These are phyloP conservation scores for Microsporum canis DNA, from an alignment of 2,329 filamentous ascomycete species.

Conservation along the genomic window DNA sequence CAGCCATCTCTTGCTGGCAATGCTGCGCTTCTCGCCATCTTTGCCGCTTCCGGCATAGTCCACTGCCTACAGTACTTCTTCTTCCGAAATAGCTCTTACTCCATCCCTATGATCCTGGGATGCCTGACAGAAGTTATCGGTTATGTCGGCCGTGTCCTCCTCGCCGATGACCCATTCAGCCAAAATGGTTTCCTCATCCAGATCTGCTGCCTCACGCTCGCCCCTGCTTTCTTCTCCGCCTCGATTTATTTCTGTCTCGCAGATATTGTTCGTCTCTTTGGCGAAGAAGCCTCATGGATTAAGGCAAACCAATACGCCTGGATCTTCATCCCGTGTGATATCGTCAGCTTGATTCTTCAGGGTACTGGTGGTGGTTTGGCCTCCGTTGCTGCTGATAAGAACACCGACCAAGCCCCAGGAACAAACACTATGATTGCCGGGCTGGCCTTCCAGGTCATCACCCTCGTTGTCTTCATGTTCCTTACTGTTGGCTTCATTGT, in stretches of 20 bases:
- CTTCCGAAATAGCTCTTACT: constrained; percentile 33
- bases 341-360: constrained; percentile 34
- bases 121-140: constrained; percentile 50
- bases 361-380: constrained; percentile 32
- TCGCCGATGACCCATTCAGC: constrained; percentile 48
- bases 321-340: constrained; percentile 34
- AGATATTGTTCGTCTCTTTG: constrained; percentile 32
- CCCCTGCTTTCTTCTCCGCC: constrained; percentile 48
- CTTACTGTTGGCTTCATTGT: constrained; percentile 41
- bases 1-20: constrained; percentile 34
- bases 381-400: constrained; percentile 14
- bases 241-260: constrained; percentile 55
- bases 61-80: constrained; percentile 29
- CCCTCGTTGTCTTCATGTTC: constrained; percentile 44
- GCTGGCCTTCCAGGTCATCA: constrained; percentile 49
- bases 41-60: constrained; percentile 30
- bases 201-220: constrained; percentile 50
- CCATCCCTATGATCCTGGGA: constrained; percentile 44
- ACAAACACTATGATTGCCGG: constrained; percentile 56
- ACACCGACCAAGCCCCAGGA: constrained; percentile 32
- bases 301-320: constrained; percentile 25
- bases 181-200: constrained; percentile 55
- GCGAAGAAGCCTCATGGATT: constrained; percentile 32
- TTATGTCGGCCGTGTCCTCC: constrained; percentile 49
- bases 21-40: constrained; percentile 33